Evolutionary conservation across 2,329 filamentous ascomycete species (phyloP).

Genomic region (Aaosphaeria pasadenensis): DNA sequence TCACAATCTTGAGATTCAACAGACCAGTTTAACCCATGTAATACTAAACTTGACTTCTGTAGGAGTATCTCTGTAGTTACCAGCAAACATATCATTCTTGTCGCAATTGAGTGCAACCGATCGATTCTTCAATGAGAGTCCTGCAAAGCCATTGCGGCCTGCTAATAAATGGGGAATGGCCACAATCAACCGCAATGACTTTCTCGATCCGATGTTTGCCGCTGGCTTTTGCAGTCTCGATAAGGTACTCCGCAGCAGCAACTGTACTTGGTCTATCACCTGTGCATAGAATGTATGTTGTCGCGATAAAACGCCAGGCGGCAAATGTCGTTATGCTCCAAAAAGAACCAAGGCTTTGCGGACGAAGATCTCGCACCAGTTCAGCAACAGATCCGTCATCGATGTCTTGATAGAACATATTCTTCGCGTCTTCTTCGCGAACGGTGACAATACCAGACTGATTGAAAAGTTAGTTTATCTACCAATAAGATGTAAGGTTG

Average conservation of each 20-base stretch:
- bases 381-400: background rate
- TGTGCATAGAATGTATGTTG: constrained; percentile 6
- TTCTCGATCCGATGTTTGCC: constrained; percentile 5
- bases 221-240: constrained; percentile 5
- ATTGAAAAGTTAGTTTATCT: background rate
- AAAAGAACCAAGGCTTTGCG: constrained; percentile 9
- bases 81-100: too few relatives aligned
- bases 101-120: background rate
- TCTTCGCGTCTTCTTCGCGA: constrained; percentile 1
- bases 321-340: constrained; percentile 9
- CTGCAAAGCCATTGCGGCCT: constrained; percentile 8
- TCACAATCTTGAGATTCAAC: too few relatives aligned
- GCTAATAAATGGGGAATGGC: constrained; percentile 7
- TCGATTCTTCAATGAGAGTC: constrained; percentile 5
- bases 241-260: constrained; percentile 5
- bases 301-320: constrained; percentile 11
- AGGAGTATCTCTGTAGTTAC: too few relatives aligned
- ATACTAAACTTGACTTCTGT: too few relatives aligned
- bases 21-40: too few relatives aligned
- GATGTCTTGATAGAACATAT: constrained; percentile 10
- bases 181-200: constrained; percentile 5
- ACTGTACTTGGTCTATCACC: constrained; percentile 7
- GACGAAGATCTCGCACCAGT: constrained; percentile 2
- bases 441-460: background rate
- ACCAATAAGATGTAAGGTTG: background rate